These are phyloP conservation scores for Oenanthe javanica DNA, from an alignment of 140 eudicot species.

Conservation along the genomic window DNA sequence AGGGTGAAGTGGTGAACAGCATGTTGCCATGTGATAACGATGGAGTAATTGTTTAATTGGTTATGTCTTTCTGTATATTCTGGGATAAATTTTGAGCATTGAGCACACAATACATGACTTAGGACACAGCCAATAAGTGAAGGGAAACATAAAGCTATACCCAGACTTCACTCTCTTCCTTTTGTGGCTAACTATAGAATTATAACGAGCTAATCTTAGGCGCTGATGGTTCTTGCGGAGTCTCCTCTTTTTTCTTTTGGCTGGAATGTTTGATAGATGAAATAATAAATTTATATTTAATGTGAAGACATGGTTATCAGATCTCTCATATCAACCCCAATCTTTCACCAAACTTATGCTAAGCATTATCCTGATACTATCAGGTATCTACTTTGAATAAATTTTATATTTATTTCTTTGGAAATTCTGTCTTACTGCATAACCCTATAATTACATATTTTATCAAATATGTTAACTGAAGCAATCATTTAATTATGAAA, in stretches of 20 bases:
- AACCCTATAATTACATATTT: not conserved
- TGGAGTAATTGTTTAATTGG: too few species aligned
- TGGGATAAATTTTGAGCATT: not conserved
- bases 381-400: conserved; percentile 42
- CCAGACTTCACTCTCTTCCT: not conserved
- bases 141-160: not conserved
- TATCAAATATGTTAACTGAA: not conserved
- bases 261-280: not conserved
- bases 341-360: conserved; percentile 60
- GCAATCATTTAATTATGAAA: not conserved
- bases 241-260: not conserved
- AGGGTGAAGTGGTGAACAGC: too few species aligned
- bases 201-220: not conserved
- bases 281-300: conserved; percentile 3
- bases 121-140: not conserved
- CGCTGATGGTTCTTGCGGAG: not conserved
- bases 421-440: not conserved
- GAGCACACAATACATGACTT: not conserved
- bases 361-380: conserved; percentile 70
- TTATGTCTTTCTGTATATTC: too few species aligned
- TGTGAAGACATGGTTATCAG: conserved; percentile 62
- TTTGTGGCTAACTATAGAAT: not conserved
- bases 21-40: too few species aligned
- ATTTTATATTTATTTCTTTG: conserved; percentile 14
- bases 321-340: conserved; percentile 38